A percentile compares a stretch with the other conserved stretches of the same genome.
Conservation (phyloP, 306 rosid genomes). For the Mucuna pruriens region DNA sequence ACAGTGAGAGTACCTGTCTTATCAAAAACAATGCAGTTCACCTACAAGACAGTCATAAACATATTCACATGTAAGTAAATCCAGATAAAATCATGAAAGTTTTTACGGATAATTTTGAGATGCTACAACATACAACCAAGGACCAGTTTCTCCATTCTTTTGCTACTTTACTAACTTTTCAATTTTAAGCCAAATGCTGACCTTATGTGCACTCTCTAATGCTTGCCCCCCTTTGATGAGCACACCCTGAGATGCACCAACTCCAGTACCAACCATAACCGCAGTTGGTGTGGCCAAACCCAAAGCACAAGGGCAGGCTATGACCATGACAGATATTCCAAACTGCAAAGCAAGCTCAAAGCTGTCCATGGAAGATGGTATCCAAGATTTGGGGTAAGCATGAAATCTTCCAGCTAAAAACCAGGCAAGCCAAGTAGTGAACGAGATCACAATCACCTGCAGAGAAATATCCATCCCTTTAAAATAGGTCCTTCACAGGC, state of each 20-base stretch:
- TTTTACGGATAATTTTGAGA: conserved; percentile 6
- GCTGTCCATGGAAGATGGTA: conserved; percentile 83
- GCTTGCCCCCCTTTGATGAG: conserved; percentile 96
- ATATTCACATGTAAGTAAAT: conserved; percentile 10
- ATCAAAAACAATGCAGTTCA: conserved; percentile 85
- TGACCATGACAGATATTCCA: conserved; percentile 95
- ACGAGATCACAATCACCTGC: conserved; percentile 78
- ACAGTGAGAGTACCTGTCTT: conserved; percentile 92
- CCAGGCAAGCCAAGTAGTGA: conserved; percentile 83
- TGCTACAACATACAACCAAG: neutral
- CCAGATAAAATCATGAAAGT: neutral
- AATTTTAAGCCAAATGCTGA: no score
- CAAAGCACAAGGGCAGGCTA: conserved; percentile 96
- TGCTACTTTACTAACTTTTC: no score
- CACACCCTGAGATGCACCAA: conserved; percentile 93
- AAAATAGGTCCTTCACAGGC: neutral
- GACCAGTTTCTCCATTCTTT: conserved; percentile 1
- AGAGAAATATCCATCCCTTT: neutral
- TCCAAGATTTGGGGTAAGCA: conserved; percentile 76
- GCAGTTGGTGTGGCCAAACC: conserved; percentile 97
- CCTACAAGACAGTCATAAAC: conserved; percentile 54
- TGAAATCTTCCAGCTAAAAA: conserved; percentile 73
- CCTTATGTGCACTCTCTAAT: conserved; percentile 88
- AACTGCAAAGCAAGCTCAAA: conserved; percentile 94
- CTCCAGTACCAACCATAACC: conserved; percentile 96